Conservation (phyloP, 31 red algal species). For the Porphyra umbilicalis region DNA sequence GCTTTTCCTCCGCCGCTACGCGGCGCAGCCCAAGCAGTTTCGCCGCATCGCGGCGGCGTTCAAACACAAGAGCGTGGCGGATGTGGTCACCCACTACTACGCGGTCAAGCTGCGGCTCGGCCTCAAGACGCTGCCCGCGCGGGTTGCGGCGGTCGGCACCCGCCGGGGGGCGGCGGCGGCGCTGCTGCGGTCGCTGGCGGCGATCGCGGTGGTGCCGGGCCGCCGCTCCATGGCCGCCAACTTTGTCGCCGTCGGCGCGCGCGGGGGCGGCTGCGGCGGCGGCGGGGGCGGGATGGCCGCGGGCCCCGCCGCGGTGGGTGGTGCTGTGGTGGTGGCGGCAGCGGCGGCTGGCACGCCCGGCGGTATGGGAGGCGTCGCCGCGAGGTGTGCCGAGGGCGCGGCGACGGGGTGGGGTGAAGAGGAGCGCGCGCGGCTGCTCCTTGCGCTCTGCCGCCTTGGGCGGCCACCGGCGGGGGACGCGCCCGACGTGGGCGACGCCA, state of each 20-base stretch:
- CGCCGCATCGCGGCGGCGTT: conserved; percentile 68
- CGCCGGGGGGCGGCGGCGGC: background rate
- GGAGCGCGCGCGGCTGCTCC: background rate
- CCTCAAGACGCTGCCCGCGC: conserved; percentile 44
- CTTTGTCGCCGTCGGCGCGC: no score
- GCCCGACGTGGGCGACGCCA: background rate
- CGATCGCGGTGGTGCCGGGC: background rate
- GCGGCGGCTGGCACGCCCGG: no score
- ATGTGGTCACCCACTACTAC: conserved; percentile 88
- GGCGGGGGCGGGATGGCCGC: no score
- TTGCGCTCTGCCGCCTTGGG: background rate
- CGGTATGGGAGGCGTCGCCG: no score
- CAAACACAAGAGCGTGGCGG: conserved; percentile 83
- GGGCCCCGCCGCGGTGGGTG: background rate
- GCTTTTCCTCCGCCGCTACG: conserved; percentile 81
- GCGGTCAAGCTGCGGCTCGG: conserved; percentile 72
- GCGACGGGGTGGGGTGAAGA: background rate
- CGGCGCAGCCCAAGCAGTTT: conserved; percentile 82
- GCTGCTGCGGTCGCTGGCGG: background rate
- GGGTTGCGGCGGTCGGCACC: background rate
- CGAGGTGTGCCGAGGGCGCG: no score
- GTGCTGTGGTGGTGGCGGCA: background rate
- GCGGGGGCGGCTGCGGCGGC: background rate
- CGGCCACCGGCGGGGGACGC: background rate
- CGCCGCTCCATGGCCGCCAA: background rate